phyloP scores from a whole-genome alignment of 108 stramenopile genomes.

The Skeletonema marinoi region DNA sequence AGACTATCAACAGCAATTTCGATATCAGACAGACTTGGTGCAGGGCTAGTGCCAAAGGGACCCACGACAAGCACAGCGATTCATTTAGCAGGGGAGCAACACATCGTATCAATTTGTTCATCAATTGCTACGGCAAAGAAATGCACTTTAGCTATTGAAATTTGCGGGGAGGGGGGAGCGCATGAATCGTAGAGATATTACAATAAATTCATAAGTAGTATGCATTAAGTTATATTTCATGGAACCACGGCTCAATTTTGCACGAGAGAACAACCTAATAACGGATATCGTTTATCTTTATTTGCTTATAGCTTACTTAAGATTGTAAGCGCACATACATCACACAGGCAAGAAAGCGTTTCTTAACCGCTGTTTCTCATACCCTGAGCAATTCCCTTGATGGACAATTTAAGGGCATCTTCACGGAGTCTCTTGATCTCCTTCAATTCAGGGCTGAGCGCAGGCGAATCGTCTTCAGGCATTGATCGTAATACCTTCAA shows the following conservation, averaged over 20 bases:
- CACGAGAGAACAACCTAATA: background rate
- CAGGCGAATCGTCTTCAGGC: conserved; percentile 64
- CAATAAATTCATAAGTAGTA: too few relatives aligned
- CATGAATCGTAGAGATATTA: too few relatives aligned
- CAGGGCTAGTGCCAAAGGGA: too few relatives aligned
- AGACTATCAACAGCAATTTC: too few relatives aligned
- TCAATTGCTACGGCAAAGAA: too few relatives aligned
- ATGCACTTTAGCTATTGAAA: too few relatives aligned
- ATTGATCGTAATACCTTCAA: conserved; percentile 80
- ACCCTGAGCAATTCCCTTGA: conserved; percentile 96
- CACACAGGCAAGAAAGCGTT: background rate
- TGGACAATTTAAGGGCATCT: conserved; percentile 90
- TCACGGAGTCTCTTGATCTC: conserved; percentile 59
- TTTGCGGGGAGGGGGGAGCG: too few relatives aligned
- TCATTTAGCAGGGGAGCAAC: too few relatives aligned
- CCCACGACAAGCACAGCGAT: too few relatives aligned
- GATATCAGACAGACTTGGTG: too few relatives aligned
- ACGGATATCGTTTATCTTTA: background rate
- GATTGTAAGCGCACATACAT: background rate
- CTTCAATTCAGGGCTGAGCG: conserved; percentile 49
- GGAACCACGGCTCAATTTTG: conserved; percentile 78
- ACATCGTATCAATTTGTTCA: too few relatives aligned
- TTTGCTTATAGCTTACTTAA: background rate
- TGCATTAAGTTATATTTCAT: too few relatives aligned
- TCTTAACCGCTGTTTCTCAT: conserved; percentile 96